Percentiles rank a stretch among this genome's conserved stretches.
phyloP scores from a whole-genome alignment of 495 filamentous ascomycete species.

The Aspergillus taichungensis region DNA sequence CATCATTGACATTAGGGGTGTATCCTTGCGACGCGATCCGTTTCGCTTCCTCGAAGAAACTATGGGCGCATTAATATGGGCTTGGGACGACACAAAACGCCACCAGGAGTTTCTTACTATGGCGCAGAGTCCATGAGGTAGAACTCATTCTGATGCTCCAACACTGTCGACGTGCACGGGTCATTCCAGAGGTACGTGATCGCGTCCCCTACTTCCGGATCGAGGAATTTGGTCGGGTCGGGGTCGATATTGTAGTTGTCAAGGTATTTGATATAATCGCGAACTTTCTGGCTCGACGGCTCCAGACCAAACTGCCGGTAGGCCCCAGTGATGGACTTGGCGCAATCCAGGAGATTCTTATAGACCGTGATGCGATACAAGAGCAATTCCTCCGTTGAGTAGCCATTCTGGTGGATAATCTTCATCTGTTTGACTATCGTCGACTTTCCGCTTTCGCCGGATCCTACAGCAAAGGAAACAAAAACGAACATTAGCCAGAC shows the following conservation, averaged over 20 bases:
- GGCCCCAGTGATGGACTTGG: slow-evolving; percentile 79
- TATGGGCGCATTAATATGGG: slow-evolving; percentile 30
- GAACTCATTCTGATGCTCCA: slow-evolving; percentile 95
- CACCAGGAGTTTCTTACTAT: slow-evolving; percentile 57
- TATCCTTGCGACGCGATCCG: slow-evolving; percentile 82
- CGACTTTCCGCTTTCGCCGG: slow-evolving; percentile 96
- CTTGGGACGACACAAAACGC: background rate
- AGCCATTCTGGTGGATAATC: slow-evolving; percentile 97
- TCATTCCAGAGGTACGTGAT: slow-evolving; percentile 87
- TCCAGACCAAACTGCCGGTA: slow-evolving; percentile 83
- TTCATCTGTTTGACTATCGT: slow-evolving; percentile 99
- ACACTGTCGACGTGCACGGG: slow-evolving; percentile 67
- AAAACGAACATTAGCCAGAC: slow-evolving; percentile 3
- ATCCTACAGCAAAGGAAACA: slow-evolving; percentile 46
- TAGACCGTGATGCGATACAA: slow-evolving; percentile 93
- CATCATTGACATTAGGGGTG: slow-evolving; percentile 84
- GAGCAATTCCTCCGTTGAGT: slow-evolving; percentile 80
- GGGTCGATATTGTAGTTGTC: slow-evolving; percentile 82
- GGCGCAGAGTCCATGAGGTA: slow-evolving; percentile 99
- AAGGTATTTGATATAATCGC: slow-evolving; percentile 68
- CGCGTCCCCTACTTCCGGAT: slow-evolving; percentile 69
- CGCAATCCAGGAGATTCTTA: slow-evolving; percentile 96
- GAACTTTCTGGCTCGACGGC: slow-evolving; percentile 59
- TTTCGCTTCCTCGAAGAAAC: slow-evolving; percentile 89
- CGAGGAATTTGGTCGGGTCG: slow-evolving; percentile 73